These are phyloP conservation scores for Lentinula boryana DNA, from an alignment of 768 basidiomycete genomes.

Conservation along the genomic window DNA sequence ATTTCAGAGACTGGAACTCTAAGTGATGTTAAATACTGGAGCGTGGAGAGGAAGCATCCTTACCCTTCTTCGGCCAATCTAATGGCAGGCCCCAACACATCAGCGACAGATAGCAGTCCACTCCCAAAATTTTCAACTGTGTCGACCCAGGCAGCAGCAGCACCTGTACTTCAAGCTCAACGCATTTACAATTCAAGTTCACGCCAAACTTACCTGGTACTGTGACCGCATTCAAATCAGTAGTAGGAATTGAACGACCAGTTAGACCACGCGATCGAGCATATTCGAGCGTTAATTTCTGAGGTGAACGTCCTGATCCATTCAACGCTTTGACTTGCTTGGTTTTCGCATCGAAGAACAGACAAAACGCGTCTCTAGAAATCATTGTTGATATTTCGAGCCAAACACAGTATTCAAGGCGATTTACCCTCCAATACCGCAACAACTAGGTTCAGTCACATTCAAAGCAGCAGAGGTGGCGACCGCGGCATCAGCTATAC, in stretches of 20 bases:
- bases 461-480: constrained; percentile 91
- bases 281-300: constrained; percentile 72
- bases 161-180: constrained; percentile 40
- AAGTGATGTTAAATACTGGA: background rate
- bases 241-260: constrained; percentile 64
- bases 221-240: constrained; percentile 87
- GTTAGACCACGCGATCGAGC: constrained; percentile 62
- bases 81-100: constrained; percentile 86
- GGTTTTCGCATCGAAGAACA: constrained; percentile 83
- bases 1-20: constrained; percentile 89
- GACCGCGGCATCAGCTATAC: constrained; percentile 85
- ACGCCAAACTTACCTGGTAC: constrained; percentile 55
- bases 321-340: constrained; percentile 86
- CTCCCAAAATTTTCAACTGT: constrained; percentile 80
- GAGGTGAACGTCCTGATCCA: constrained; percentile 85
- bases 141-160: constrained; percentile 95
- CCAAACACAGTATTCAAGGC: constrained; percentile 8
- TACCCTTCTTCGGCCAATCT: constrained; percentile 89
- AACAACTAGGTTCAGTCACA: constrained; percentile 81
- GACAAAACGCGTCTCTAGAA: constrained; percentile 80
- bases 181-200: background rate
- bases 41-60: constrained; percentile 7
- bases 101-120: constrained; percentile 53
- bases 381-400: background rate
- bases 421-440: constrained; percentile 86